Evolutionary conservation across 163 green algal species (phyloP), one percentile per base, ranked within the genome.

Genomic region (Botryococcus braunii): DNA sequence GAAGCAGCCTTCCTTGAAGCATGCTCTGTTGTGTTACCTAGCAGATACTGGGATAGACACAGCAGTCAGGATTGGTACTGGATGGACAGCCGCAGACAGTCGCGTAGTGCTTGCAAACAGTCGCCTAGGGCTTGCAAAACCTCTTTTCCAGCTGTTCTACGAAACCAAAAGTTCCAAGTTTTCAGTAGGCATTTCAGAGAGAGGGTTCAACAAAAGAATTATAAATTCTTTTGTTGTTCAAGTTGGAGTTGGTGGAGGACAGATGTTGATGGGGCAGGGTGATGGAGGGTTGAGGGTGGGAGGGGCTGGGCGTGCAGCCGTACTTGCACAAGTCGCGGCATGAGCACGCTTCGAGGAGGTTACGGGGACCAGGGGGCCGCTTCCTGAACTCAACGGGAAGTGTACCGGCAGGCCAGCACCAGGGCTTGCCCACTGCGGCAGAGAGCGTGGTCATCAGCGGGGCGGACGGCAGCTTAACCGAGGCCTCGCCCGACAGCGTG

Each of bases 251-350:
- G 34, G 13, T 17, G 9, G 25, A 62, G 34, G 17, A 25, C 17
- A 17, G 52, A 34, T 17, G 13, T 50, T 3, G 11, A 69, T 69
- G 25, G 7, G 7, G 9, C 3, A 21, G 37, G 36, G 13, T 23
- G 61, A 29, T 57, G 36, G 23, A 29, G 38, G 13, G n/a, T 2
- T 68, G 36, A 36, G n/a, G 32, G 29, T 36, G 32, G 6, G 41
- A 29, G 21, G 25, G 11, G 17, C 3, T 66, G 25, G 29, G 36
- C 29, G 3, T 65, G 67, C 74, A 83, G 74, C 83, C 81, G 3
- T 91, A 89, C 65, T 69, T 91, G 59, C 85, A 91, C 72, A 74
- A 91, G 70, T 89, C 80, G 27, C 77, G 86, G 17, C 86, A 92
- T 57, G 77, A 86, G 37, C 86, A 92, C 69, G 86, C 86, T 36